A percentile compares a stretch with the other conserved stretches of the same genome.
Evolutionary conservation across 805 yeast genomes (phyloP).

Genomic region (Nematodospora valgi): DNA sequence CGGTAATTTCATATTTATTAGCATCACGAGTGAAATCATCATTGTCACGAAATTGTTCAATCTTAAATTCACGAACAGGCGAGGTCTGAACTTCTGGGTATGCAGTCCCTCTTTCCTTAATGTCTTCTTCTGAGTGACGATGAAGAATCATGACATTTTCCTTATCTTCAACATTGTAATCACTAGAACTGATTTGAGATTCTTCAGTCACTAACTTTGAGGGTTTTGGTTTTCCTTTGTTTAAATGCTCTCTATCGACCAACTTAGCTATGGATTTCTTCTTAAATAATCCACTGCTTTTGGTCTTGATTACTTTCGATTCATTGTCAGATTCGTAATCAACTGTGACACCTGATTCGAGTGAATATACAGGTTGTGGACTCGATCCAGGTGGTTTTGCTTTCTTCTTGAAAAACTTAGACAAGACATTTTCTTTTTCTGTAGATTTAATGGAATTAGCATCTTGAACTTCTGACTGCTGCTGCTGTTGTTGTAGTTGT

Average conservation of each 20-base stretch:
- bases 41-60: too few species aligned
- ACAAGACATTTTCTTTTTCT: slow-evolving; percentile 38
- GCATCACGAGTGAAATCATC: too few species aligned
- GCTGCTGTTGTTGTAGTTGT: background rate
- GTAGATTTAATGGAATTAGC: slow-evolving; percentile 4
- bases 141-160: slow-evolving; percentile 4
- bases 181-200: background rate
- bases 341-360: slow-evolving; percentile 17
- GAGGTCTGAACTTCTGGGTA: background rate
- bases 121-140: background rate
- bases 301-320: slow-evolving; percentile 3
- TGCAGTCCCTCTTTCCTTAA: background rate
- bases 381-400: slow-evolving; percentile 2
- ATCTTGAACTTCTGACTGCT: slow-evolving; percentile 1
- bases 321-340: slow-evolving; percentile 23
- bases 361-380: slow-evolving; percentile 2
- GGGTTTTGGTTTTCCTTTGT: background rate
- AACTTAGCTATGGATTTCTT: slow-evolving; percentile 13
- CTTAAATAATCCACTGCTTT: slow-evolving; percentile 14
- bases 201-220: background rate
- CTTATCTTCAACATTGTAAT: slow-evolving; percentile 5
- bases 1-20: too few species aligned
- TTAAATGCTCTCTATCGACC: background rate
- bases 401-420: slow-evolving; percentile 34
- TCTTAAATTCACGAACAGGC: too few species aligned